These are phyloP conservation scores for Rostrohypoxylon terebratum DNA, from an alignment of 495 filamentous ascomycete genomes.

Conservation along the genomic window DNA sequence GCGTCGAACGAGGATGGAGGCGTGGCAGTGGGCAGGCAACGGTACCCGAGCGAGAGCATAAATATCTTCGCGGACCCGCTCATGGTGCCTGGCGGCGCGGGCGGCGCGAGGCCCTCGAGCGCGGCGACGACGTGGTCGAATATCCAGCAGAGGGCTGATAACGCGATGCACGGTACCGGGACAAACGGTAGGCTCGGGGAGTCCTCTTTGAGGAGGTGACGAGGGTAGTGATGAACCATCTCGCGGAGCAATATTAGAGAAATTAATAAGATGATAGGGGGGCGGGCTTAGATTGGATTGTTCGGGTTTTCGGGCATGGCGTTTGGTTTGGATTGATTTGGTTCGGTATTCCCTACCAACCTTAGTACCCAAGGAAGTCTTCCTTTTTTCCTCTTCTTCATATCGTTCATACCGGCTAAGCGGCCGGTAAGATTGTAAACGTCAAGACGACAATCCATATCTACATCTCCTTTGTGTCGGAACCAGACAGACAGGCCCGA, in stretches of 20 bases:
- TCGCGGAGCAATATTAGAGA: neutral
- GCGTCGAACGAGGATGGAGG: neutral
- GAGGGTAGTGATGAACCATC: neutral
- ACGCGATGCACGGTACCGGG: neutral
- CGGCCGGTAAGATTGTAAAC: neutral
- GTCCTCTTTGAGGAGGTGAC: conserved; percentile 1
- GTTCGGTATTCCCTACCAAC: too few species aligned
- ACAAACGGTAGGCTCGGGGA: neutral
- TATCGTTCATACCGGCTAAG: neutral
- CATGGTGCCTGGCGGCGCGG: conserved; percentile 29
- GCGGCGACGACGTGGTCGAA: conserved; percentile 48
- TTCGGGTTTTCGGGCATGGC: neutral
- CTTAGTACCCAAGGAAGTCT: too few species aligned
- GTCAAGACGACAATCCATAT: neutral
- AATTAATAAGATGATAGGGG: neutral
- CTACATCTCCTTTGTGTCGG: neutral
- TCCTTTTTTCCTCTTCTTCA: neutral
- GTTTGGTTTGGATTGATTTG: neutral
- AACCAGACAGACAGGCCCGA: neutral
- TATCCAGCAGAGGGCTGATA: conserved; percentile 45
- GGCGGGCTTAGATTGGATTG: neutral
- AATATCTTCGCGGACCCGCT: conserved; percentile 75
- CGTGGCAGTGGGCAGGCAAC: neutral
- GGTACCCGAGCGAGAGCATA: conserved; percentile 66
- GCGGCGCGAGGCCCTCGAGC: conserved; percentile 26